Evolutionary conservation across 371 early-diverging fungal genomes (phyloP), one percentile per base, ranked within the genome.

Genomic region (Gilbertella persicaria): DNA sequence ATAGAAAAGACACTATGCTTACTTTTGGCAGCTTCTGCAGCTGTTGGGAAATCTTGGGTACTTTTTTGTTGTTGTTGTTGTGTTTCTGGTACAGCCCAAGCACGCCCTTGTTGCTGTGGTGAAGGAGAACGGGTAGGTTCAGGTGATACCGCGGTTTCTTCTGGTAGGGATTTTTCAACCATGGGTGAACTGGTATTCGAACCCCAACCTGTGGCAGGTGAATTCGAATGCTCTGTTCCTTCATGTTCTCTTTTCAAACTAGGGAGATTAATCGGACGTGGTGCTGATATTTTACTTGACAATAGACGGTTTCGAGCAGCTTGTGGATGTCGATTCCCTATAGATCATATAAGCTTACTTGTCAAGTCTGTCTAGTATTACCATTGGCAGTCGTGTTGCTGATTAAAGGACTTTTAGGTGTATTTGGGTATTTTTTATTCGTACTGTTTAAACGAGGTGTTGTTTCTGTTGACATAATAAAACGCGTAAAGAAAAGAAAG

Each of bases 231-330:
- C 0, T 53, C 64, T 35, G 46, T 42, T 25, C 62, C 41, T 38
- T 69, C 75, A 60, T 70, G 51, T 40, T 78, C 79, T 25, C 67
- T 65, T 35, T 66, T 67, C 36, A 78, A 51, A 50, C 75, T 75
- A 3, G 79, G 79, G 20, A 73, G 36, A 40, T 78, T 78, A 40
- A 78, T 66, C 0, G 79, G 79, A 20, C 62, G 66, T 24, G 79
- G 79, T n/a, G 79, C 79, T 29, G 73, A 65, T 12, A 78, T 62
- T 40, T 78, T 78, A 26, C 58, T 67, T 8, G 71, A 51, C 5
- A 75, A 29, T 8, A 72, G 25, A 24, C 71, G 60, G 29, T 69
- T 51, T 26, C 77, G 66, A 35, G 68, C 49, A 12, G 33, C 13
- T 13, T 67, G 58, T 21, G 28, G 37, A 38, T 52, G 65, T 17